Evolutionary conservation across 768 basidiomycete genomes (phyloP), one percentile per base, ranked within the genome.

Genomic region (Mycena olivaceomarginata): DNA sequence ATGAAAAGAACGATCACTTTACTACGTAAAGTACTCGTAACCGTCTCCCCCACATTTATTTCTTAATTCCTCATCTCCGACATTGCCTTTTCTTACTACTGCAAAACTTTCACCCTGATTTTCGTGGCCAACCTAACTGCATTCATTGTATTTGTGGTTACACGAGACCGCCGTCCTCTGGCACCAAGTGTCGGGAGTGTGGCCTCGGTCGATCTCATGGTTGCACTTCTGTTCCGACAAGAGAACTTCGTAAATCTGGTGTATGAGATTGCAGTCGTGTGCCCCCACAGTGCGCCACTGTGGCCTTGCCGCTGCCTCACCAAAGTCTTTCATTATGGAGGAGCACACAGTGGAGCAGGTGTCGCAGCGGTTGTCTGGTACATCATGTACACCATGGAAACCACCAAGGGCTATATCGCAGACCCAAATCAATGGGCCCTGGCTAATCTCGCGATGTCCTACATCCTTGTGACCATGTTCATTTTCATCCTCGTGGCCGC

Each of bases 281-380:
- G n/a, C 88, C 81, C 83, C 88, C 88, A 84, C 80, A 85, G 68
- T 77, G 84, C 77, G 79, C 91, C 82, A 20, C 77, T 85, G 76
- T 88, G 86, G 83, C 81, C 91, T 68, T 88, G 91, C 15, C 85
- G 88, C 12, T 80, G 86, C 37, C 84, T 87, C 40, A 91, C 90
- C 13, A 87, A 89, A 66, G 89, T 92, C 1, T 92, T 90, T 77
- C 89, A 90, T 74, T 90, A 90, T 74, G 91, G 91, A 45, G 91
- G 91, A 78, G 89, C 89, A 13, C 91, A 92, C 79, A 90, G 89
- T 66, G 91, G 91, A 13, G 85, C 87, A 67, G 91, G 89, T 2
- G 85, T 89, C 10, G 89, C 91, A n/a, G 90, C 89, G 2, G 84
- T 90, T 5, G 85, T 91, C 8, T 92, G 91, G 91, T 85, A 31